Evolutionary conservation across 352 stramenopile genomes (phyloP), one percentile per base, ranked within the genome.

Genomic region (Pythium dissimile): DNA sequence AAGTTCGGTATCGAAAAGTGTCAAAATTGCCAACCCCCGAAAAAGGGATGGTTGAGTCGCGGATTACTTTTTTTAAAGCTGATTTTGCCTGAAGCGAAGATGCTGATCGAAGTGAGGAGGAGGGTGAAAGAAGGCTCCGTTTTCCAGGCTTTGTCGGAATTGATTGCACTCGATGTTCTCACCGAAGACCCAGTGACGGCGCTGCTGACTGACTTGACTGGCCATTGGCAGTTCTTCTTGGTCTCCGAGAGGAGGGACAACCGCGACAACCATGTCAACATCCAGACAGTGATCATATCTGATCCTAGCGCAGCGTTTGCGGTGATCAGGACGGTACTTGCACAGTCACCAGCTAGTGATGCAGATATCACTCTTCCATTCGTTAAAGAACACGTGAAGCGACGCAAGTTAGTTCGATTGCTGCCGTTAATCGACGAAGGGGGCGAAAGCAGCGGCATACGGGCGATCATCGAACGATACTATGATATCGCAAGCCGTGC

Each of bases 91-190:
- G 50, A 44, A 32, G 72, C 72, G 51, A 75, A 63, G 54, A 72
- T 81, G 70, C 55, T 77, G 39, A 71, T 78, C 49, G 67, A 85
- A 74, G 70, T 80, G 58, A 75, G 78, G 49, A 65, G n/a, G 47
- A 24, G 43, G 11, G 44, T 80, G 18, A 31, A 73, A 71, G 5
- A 0, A 58, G 37, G 39, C 20, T 49, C 18, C 52, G 48, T 39
- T 26, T 82, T 65, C 41, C 64, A 82, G 59, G 61, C 62, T 11
- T 54, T 77, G 30, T 79, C 71, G 35, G 59, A 81, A 30, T 60
- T 81, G 23, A 75, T 77, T 37, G 67, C 69, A 8, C 50, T 85
- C 32, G 67, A 80, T 71, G 15, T 80, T 16, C 47, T 85, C 13
- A 41, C 28, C 30, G 32, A 54, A 12, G 52, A 74, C 28, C 62